Evolutionary conservation across 1,139 yeast species (phyloP), one percentile per base, ranked within the genome.

Genomic region (Yamadazyma jaroonii): DNA sequence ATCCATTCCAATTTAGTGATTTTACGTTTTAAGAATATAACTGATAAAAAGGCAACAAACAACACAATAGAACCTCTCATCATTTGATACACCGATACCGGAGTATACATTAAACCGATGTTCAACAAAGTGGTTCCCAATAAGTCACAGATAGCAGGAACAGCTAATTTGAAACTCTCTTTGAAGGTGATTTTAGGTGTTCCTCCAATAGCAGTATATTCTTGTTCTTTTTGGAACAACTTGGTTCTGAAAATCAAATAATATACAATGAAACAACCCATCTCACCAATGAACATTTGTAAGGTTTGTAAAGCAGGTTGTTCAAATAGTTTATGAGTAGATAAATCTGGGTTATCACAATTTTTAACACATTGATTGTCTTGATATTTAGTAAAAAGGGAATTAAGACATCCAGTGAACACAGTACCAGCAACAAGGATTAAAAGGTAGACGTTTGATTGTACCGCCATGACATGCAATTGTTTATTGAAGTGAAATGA

Each of bases 1-100:
- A 72, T 46, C 95, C 95, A 85, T 54, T 85, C 92, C 31, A 80
- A 59, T 43, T 74, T 70, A 21, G 80, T 64, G 36, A 85, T 78
- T 17, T 56, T 63, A 36, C 78, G 71, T 38, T 74, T 69, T 48
- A 86, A 70, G 50, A 84, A 84, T 0, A 81, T 27, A 13, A 83
- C 82, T 12, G 89, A 81, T 52, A 84, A 72, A 13, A 81, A 58
- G 2, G 90, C 95, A 24, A 85, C 95, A 62, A 84, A 84, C 31
- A 86, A 62, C 31, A 85, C 88, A 34, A 85, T 65, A 0, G 90
- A 76, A 4, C 95, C 95, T 46, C 95, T 68, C 10, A 84, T 80
- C 95, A 86, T 86, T 56, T 86, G 95, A 58, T 84, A 86, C 32
- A 85, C 74, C 2, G 90, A 82, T n/a, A 85, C 95, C 0, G 95